These are phyloP conservation scores for Pilaira anomala DNA, from an alignment of 192 early-diverging fungal genomes.

Conservation along the genomic window DNA sequence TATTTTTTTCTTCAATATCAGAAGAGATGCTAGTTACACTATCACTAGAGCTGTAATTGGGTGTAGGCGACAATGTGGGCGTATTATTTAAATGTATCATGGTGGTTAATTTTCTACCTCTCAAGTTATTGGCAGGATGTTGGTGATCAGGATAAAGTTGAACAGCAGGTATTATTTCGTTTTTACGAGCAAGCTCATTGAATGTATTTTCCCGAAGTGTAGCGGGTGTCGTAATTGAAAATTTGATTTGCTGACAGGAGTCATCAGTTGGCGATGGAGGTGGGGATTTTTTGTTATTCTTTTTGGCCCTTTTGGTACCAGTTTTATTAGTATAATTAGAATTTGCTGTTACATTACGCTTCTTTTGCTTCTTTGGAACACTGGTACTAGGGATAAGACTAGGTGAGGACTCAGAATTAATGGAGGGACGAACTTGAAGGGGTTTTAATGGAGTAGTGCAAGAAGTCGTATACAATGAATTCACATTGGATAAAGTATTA, in stretches of 20 bases:
- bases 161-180: constrained; percentile 9
- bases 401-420: neutral
- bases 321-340: neutral
- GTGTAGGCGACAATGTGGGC: neutral
- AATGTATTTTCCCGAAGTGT: constrained; percentile 1
- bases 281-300: no score
- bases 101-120: neutral
- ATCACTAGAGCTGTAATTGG: neutral
- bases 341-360: neutral
- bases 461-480: neutral
- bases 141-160: constrained; percentile 18
- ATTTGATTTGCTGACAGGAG: constrained; percentile 15
- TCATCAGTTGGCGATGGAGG: neutral
- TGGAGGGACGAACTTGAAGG: neutral
- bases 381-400: neutral
- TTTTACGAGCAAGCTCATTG: neutral
- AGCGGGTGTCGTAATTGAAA: constrained; percentile 22
- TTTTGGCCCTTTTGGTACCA: no score
- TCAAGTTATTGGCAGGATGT: constrained; percentile 2
- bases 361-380: neutral
- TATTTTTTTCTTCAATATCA: neutral
- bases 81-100: neutral
- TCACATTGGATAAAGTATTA: neutral
- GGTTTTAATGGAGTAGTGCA: neutral
- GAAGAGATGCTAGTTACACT: constrained; percentile 1